phyloP scores from a whole-genome alignment of 768 basidiomycete species.

The Postia placenta region DNA sequence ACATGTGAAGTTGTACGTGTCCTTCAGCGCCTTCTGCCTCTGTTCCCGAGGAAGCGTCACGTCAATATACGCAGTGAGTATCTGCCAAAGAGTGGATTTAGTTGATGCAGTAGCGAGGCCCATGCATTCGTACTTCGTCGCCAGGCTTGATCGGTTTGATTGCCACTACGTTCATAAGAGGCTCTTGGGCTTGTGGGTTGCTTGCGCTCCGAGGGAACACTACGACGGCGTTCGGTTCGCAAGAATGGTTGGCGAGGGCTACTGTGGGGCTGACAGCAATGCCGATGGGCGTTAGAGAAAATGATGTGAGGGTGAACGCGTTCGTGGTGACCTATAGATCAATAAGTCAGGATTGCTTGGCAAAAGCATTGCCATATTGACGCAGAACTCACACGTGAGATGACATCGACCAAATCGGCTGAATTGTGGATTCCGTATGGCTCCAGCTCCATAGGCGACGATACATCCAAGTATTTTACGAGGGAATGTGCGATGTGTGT shows the following conservation, averaged over 20 bases:
- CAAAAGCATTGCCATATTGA: background rate
- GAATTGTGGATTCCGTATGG: conserved; percentile 51
- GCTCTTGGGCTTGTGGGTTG: conserved; percentile 36
- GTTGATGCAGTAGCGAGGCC: background rate
- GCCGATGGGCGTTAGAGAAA: conserved; percentile 75
- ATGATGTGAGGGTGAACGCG: conserved; percentile 79
- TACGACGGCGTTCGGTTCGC: conserved; percentile 83
- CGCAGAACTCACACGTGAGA: conserved; percentile 54
- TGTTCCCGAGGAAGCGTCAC: conserved; percentile 57
- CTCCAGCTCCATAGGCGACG: conserved; percentile 52
- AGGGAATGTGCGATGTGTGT: conserved; percentile 70
- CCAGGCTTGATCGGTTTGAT: conserved; percentile 53
- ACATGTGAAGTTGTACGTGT: conserved; percentile 80
- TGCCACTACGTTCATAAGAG: conserved; percentile 67
- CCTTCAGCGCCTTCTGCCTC: conserved; percentile 52
- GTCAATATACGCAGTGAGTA: conserved; percentile 83
- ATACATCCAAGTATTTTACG: conserved; percentile 61
- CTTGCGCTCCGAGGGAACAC: conserved; percentile 68
- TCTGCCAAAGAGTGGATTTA: conserved; percentile 32
- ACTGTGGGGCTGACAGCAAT: conserved; percentile 74
- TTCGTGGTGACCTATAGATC: conserved; percentile 78
- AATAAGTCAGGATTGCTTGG: background rate
- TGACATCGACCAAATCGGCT: conserved; percentile 60
- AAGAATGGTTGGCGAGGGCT: conserved; percentile 86
- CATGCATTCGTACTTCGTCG: conserved; percentile 55